Base-by-base conservation (phyloP, 495 filamentous ascomycete genomes). In the Annulohypoxylon maeteangense region DNA sequence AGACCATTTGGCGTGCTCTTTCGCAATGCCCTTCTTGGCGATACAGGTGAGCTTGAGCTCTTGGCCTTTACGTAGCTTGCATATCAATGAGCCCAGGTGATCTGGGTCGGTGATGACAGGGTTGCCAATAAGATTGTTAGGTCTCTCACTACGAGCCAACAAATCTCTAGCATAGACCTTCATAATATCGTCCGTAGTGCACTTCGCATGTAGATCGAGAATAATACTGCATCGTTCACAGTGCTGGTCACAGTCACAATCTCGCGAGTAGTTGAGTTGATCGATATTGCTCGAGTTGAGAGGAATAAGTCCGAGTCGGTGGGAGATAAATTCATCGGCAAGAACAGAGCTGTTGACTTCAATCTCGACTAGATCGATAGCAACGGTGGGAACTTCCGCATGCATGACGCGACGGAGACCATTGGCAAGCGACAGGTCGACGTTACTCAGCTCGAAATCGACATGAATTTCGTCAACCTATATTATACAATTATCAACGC, bases 1-100 rank as follows among this genome's bases (percentile, higher is more conserved):
- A 53, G 92, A 90, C 95, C 95, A 99, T 78, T 99, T 99, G 0
- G 96, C 91, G 83, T 99, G 95, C 78, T 99, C 95, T 85, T 98
- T 99, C 2, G 95, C 94, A 65, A 98, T 98, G 0, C 95, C 95
- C 84, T 98, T 98, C 86, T 97, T 98, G 57, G 94, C 96, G 70
- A 98, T 89, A 75, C 95, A 98, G 45, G 89, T 90, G 78, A 98
- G 86, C 78, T 91, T 90, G 58, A 99, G 77, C 78, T 97, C 92
- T 78, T 99, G 96, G 4, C 89, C 91, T 62, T 92, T 91, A 20
- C 94, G 85, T 70, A 99, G 81, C 82, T 98, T 97, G 77, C 90
- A 91, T 72, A 99, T 94, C 62, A 98, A 84, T 4, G 89, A 84
- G 0, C 95, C 95, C 57, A 90, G 86, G 1, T 89, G 88, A 29